Conservation (phyloP, 805 yeast species). For the Lachancea quebecensis region DNA sequence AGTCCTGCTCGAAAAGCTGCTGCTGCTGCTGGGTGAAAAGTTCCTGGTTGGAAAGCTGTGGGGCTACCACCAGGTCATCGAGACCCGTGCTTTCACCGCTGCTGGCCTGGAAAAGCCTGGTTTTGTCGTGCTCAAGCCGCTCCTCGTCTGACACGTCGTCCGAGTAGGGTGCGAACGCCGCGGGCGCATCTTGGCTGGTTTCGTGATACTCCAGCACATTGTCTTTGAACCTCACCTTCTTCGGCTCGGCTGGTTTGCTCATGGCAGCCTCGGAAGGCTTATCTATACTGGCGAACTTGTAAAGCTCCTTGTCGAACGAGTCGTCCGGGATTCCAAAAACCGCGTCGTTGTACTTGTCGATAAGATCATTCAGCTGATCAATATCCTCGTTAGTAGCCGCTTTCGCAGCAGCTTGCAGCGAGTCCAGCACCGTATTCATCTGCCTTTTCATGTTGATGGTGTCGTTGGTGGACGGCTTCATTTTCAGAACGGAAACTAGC, state of each 20-base stretch:
- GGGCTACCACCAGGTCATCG: neutral
- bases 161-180: constrained; percentile 19
- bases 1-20: constrained; percentile 41
- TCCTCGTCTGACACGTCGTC: constrained; percentile 14
- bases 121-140: constrained; percentile 2
- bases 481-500: constrained; percentile 15
- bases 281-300: constrained; percentile 8
- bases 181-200: neutral
- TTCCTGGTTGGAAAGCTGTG: constrained; percentile 30
- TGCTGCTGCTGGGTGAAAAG: constrained; percentile 41
- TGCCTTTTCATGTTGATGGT: constrained; percentile 20
- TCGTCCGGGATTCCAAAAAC: constrained; percentile 12
- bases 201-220: constrained; percentile 11
- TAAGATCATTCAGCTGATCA: constrained; percentile 2
- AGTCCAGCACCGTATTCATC: constrained; percentile 13
- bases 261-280: neutral
- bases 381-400: constrained; percentile 7
- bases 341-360: constrained; percentile 14
- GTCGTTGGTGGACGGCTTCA: constrained; percentile 25
- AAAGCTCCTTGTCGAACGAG: constrained; percentile 12
- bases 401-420: constrained; percentile 10
- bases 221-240: constrained; percentile 23
- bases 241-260: constrained; percentile 1
- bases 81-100: neutral
- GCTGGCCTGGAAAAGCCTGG: constrained; percentile 1